Conservation (phyloP, 164 flowering plant species). For the Saururus chinensis region DNA sequence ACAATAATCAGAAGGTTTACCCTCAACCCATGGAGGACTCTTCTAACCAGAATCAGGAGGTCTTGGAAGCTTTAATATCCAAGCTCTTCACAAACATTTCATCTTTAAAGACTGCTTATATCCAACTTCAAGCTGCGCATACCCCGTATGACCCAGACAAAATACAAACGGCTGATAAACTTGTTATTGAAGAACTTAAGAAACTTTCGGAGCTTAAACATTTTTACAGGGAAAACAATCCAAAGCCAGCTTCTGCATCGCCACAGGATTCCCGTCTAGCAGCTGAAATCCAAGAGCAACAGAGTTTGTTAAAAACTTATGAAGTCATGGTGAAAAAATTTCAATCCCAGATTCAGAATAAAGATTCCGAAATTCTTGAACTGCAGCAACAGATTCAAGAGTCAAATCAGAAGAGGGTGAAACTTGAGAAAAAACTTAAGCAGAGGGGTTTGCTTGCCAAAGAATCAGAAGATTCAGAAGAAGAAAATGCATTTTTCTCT, state of each 20-base stretch:
- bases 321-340: constrained; percentile 99
- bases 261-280: constrained; percentile 88
- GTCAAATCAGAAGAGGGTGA: constrained; percentile 49
- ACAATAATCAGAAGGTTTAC: constrained; percentile 83
- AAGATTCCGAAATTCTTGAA: constrained; percentile 78
- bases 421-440: constrained; percentile 81
- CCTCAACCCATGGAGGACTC: constrained; percentile 97
- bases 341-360: constrained; percentile 83
- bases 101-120: constrained; percentile 81
- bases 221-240: constrained; percentile 73
- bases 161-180: constrained; percentile 87
- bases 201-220: constrained; percentile 86
- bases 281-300: constrained; percentile 90
- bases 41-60: constrained; percentile 58
- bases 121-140: constrained; percentile 89
- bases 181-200: constrained; percentile 77
- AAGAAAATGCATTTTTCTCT: constrained; percentile 40
- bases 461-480: constrained; percentile 50
- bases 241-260: constrained; percentile 56
- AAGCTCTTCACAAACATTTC: constrained; percentile 73
- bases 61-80: constrained; percentile 60
- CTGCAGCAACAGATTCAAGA: constrained; percentile 77
- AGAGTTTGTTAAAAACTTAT: constrained; percentile 75
- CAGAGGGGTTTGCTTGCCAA: constrained; percentile 64
- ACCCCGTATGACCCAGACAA: constrained; percentile 95